These are phyloP conservation scores for Leptodermis oblonga DNA, from an alignment of 257 asterid species.

Conservation along the genomic window DNA sequence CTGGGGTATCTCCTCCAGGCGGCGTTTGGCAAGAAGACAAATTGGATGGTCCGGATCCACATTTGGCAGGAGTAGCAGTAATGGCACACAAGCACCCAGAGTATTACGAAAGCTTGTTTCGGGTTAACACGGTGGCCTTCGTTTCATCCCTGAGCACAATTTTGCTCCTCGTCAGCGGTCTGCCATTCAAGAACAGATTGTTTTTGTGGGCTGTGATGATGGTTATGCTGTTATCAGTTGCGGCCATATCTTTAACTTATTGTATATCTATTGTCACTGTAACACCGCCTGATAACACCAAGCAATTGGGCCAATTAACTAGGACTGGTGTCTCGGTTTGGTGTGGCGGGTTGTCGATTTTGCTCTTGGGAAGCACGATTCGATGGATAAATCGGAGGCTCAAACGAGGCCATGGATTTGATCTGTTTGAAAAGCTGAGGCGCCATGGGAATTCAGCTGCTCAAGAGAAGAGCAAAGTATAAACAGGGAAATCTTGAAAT, in stretches of 20 bases:
- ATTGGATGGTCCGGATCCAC: neutral
- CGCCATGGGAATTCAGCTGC: neutral
- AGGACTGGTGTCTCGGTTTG: constrained; percentile 25
- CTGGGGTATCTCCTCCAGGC: constrained; percentile 28
- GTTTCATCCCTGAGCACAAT: constrained; percentile 53
- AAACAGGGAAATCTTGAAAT: no score
- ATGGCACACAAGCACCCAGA: constrained; percentile 35
- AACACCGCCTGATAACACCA: constrained; percentile 25
- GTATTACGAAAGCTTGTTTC: constrained; percentile 24
- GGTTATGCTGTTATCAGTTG: constrained; percentile 50
- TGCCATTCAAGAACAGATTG: constrained; percentile 35
- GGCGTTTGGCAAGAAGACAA: constrained; percentile 21
- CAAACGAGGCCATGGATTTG: constrained; percentile 21
- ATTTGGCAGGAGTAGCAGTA: constrained; percentile 40
- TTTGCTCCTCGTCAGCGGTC: constrained; percentile 48
- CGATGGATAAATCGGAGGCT: constrained; percentile 30
- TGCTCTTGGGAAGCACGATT: constrained; percentile 37
- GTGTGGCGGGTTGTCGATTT: constrained; percentile 35
- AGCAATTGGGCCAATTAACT: constrained; percentile 21
- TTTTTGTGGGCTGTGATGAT: constrained; percentile 52
- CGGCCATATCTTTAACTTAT: constrained; percentile 37
- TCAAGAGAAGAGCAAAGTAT: neutral
- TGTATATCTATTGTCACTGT: constrained; percentile 27
- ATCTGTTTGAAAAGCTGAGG: constrained; percentile 10
- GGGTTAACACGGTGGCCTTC: constrained; percentile 41